phyloP scores from a whole-genome alignment of 23 red algal genomes.

The Gracilariopsis chorda region DNA sequence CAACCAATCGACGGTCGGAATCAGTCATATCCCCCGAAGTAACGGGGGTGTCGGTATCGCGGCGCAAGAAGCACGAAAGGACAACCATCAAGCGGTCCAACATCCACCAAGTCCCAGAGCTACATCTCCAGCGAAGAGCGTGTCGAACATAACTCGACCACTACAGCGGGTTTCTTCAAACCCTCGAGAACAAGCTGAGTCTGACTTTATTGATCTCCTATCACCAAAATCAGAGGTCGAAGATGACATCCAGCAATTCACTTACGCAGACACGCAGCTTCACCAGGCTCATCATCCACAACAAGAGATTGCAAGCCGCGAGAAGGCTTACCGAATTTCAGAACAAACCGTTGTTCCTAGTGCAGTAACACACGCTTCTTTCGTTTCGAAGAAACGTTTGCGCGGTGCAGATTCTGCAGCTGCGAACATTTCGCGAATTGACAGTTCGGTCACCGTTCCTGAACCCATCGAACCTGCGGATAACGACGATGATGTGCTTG shows the following conservation, averaged over 20 bases:
- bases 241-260: slow-evolving; percentile 48
- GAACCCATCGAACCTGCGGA: not conserved
- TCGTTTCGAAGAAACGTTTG: not conserved
- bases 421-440: not conserved
- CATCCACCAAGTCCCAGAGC: not conserved
- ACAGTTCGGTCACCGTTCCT: not conserved
- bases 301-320: not conserved
- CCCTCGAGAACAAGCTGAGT: not conserved
- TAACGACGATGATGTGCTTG: slow-evolving; percentile 37
- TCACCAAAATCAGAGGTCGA: not conserved
- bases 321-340: not conserved
- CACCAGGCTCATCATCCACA: not conserved
- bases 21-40: too few species aligned
- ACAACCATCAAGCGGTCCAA: not conserved
- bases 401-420: not conserved
- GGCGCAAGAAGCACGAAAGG: too few species aligned
- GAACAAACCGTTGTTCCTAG: not conserved
- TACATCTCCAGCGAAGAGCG: not conserved
- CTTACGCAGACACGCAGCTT: slow-evolving; percentile 2
- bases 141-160: not conserved
- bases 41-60: too few species aligned
- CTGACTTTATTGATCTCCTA: slow-evolving; percentile 11
- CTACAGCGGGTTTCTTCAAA: not conserved
- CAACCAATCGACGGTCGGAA: too few species aligned
- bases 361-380: not conserved